Evolutionary conservation across 352 stramenopile genomes (phyloP).

Genomic region (Elongisporangium prolatum): DNA sequence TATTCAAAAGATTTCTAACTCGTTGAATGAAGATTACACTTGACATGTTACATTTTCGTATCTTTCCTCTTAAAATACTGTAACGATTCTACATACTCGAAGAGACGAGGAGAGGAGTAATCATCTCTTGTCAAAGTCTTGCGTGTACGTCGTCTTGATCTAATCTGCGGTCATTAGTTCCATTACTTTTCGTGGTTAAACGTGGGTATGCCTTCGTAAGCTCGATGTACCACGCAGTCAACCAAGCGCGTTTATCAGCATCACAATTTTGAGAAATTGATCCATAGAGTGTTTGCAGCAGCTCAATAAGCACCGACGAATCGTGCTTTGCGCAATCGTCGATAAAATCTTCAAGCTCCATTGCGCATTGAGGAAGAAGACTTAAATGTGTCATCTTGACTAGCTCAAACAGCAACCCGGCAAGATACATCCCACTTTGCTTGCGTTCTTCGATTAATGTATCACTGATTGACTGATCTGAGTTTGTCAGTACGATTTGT

Average conservation of each 20-base stretch:
- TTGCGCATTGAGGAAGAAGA: conserved; percentile 26
- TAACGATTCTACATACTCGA: too few species aligned
- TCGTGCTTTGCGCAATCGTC: conserved; percentile 11
- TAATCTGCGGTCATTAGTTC: neutral
- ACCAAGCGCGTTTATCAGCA: conserved; percentile 52
- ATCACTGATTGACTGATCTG: neutral
- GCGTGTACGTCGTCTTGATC: neutral
- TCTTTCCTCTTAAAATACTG: too few species aligned
- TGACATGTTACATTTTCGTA: neutral
- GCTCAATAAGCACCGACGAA: conserved; percentile 12
- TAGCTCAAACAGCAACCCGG: conserved; percentile 50
- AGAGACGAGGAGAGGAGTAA: too few species aligned
- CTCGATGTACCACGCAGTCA: conserved; percentile 58
- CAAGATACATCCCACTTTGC: conserved; percentile 35
- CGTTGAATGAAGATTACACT: neutral
- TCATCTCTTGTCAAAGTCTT: too few species aligned
- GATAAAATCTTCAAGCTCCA: conserved; percentile 40
- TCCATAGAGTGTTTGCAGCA: conserved; percentile 38
- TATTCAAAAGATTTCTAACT: neutral
- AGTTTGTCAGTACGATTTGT: neutral
- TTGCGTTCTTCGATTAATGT: neutral
- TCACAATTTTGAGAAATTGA: conserved; percentile 54
- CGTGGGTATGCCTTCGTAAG: conserved; percentile 28
- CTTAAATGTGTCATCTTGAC: conserved; percentile 55
- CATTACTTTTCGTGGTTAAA: neutral